Conservation (phyloP, 768 basidiomycete genomes). For the Crepidotus variabilis region DNA sequence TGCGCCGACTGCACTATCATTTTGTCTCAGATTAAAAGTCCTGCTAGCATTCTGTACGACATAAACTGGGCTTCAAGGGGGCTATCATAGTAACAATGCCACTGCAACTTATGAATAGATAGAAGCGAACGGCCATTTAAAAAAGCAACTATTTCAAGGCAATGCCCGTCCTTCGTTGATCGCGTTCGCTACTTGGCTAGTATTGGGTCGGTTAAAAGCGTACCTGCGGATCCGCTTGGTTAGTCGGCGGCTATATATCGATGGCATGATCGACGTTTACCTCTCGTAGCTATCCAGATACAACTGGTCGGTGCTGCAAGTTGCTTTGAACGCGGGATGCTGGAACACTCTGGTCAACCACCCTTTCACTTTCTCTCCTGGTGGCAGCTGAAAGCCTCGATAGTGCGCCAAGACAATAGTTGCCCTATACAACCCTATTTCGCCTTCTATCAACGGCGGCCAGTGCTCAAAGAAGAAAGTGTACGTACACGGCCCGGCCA, state of each 20-base stretch:
- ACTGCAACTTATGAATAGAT: too few species aligned
- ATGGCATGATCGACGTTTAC: conserved; percentile 24
- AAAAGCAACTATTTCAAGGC: conserved; percentile 38
- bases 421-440: conserved; percentile 67
- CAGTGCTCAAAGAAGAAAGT: conserved; percentile 1
- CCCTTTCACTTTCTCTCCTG: conserved; percentile 41
- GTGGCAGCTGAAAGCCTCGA: conserved; percentile 57
- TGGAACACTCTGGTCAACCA: conserved; percentile 53
- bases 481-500: conserved; percentile 65
- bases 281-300: conserved; percentile 74
- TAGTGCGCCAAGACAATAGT: conserved; percentile 62
- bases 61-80: too few species aligned
- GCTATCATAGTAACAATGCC: too few species aligned
- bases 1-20: too few species aligned
- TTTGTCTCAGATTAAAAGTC: too few species aligned
- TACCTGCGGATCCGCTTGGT: conserved; percentile 40
- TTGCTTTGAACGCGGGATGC: conserved; percentile 62
- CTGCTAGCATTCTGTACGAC: too few species aligned
- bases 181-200: conserved; percentile 71
- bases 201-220: conserved; percentile 74
- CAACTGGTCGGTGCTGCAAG: conserved; percentile 63
- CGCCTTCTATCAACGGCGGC: conserved; percentile 1
- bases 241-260: neutral
- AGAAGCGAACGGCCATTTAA: neutral
- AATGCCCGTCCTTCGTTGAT: conserved; percentile 64